Conservation (phyloP, 345 rosid genomes). For the Angophora floribunda region DNA sequence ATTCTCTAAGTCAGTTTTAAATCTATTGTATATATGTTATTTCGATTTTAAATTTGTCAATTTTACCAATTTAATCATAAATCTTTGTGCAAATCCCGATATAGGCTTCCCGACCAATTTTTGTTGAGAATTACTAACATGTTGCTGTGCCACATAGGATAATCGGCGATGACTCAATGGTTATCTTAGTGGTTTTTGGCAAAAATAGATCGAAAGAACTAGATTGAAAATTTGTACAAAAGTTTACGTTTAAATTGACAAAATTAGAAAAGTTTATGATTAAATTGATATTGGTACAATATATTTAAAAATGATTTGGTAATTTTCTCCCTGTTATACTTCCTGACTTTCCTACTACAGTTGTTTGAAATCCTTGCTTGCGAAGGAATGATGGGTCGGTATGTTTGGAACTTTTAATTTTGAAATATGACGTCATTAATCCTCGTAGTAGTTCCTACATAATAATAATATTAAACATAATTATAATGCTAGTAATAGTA, state of each 20-base stretch:
- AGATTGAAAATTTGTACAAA: not conserved
- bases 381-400: not conserved
- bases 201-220: not conserved
- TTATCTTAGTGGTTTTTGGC: fast-evolving
- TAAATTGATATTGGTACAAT: not conserved
- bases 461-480: not conserved
- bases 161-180: not conserved
- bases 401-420: not conserved
- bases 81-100: not conserved
- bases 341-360: not conserved
- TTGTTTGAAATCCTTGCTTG: not conserved
- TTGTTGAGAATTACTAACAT: not conserved
- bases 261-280: too few relatives aligned
- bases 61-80: not conserved
- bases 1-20: not conserved
- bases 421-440: not conserved
- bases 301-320: not conserved
- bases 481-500: not conserved
- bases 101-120: not conserved
- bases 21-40: not conserved
- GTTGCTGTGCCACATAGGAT: not conserved
- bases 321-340: not conserved
- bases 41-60: not conserved
- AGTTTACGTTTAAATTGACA: not conserved
- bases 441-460: not conserved